phyloP scores from a whole-genome alignment of 768 basidiomycete species.

The Boletus sp. region DNA sequence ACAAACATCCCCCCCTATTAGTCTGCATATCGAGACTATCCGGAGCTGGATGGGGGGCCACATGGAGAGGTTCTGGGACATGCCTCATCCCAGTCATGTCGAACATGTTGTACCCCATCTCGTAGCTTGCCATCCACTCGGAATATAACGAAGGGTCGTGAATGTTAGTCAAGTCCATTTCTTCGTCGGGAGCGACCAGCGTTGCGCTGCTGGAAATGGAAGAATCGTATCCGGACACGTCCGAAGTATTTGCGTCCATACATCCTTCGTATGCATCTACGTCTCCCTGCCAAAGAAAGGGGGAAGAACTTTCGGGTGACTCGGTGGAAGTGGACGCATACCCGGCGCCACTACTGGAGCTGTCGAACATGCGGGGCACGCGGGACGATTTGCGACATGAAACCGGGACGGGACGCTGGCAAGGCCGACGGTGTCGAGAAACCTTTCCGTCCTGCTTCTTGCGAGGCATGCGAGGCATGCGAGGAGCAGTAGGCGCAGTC shows the following conservation, averaged over 20 bases:
- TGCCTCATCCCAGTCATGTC: background rate
- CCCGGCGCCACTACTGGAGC: background rate
- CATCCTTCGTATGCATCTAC: background rate
- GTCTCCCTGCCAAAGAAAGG: background rate
- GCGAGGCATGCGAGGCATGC: background rate
- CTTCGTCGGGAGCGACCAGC: background rate
- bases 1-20: conserved; percentile 3
- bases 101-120: background rate
- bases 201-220: background rate
- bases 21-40: background rate
- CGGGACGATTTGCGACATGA: background rate
- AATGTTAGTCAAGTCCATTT: background rate
- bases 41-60: too few relatives aligned
- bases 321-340: background rate
- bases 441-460: background rate
- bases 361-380: background rate
- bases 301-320: background rate
- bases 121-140: conserved; percentile 9
- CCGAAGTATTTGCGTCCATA: background rate
- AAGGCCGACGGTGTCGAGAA: background rate
- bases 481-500: background rate
- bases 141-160: conserved; percentile 1
- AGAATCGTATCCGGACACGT: background rate
- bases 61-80: background rate
- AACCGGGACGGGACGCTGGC: background rate